Evolutionary conservation across 225 moss, liverwort and hornwort genomes (phyloP).

Genomic region (Lunularia cruciata): DNA sequence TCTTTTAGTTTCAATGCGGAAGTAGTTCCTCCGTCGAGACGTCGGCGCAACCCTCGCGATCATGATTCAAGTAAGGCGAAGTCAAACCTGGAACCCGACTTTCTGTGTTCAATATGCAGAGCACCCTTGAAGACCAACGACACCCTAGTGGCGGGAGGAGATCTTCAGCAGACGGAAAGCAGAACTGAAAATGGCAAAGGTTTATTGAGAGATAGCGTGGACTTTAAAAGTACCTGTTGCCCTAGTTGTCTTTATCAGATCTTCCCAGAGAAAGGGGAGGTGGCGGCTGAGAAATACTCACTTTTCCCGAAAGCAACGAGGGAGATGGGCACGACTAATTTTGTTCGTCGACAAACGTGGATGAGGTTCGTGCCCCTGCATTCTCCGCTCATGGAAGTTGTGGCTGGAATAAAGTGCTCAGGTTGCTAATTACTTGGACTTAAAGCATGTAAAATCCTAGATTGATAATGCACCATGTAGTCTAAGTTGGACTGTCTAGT

Average conservation of each 20-base stretch:
- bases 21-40: slow-evolving; percentile 46
- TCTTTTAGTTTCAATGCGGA: slow-evolving; percentile 74
- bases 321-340: slow-evolving; percentile 40
- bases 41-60: slow-evolving; percentile 30
- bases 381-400: too few species aligned
- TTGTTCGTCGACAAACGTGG: slow-evolving; percentile 53
- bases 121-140: slow-evolving; percentile 66
- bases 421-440: too few species aligned
- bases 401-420: too few species aligned
- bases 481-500: background rate
- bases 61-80: slow-evolving; percentile 15
- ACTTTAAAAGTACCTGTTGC: slow-evolving; percentile 61
- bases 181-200: slow-evolving; percentile 3
- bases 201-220: background rate
- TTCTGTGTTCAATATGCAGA: slow-evolving; percentile 75
- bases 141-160: slow-evolving; percentile 4
- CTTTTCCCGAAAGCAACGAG: slow-evolving; percentile 58
- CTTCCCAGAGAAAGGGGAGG: slow-evolving; percentile 44
- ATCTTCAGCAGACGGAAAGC: slow-evolving; percentile 7
- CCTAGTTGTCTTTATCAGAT: slow-evolving; percentile 80
- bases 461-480: too few species aligned
- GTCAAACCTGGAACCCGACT: slow-evolving; percentile 31
- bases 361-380: slow-evolving; percentile 69
- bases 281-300: slow-evolving; percentile 37
- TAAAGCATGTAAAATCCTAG: too few species aligned